Evolutionary conservation across 805 yeast species (phyloP).

Genomic region (Torulaspora microellipsoides): DNA sequence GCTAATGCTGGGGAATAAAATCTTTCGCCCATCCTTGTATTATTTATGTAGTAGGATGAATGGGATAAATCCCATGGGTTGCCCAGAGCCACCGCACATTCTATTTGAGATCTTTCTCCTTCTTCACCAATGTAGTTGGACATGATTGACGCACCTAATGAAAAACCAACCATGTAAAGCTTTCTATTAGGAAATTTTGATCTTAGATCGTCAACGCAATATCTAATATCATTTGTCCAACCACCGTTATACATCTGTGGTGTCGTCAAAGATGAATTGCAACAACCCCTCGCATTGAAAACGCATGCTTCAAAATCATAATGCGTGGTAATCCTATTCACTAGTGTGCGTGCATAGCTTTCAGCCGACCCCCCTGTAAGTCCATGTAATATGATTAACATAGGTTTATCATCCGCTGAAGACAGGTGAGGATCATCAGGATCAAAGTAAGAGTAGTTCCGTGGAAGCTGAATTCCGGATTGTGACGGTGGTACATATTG

Average conservation of each 20-base stretch:
- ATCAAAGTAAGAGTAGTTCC: constrained; percentile 24
- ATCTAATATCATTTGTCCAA: constrained; percentile 66
- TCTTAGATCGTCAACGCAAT: constrained; percentile 48
- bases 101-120: constrained; percentile 41
- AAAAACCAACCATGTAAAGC: constrained; percentile 70
- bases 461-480: constrained; percentile 31
- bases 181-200: constrained; percentile 53
- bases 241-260: constrained; percentile 67
- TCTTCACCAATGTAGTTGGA: constrained; percentile 71
- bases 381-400: constrained; percentile 68
- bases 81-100: constrained; percentile 57
- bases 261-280: constrained; percentile 60
- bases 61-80: constrained; percentile 70
- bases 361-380: constrained; percentile 85
- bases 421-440: constrained; percentile 40
- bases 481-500: constrained; percentile 31
- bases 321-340: constrained; percentile 37
- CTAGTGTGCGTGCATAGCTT: constrained; percentile 60
- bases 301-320: constrained; percentile 60
- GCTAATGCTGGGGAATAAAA: constrained; percentile 52
- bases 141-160: constrained; percentile 72
- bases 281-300: constrained; percentile 73
- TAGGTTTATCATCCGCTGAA: constrained; percentile 45
- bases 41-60: constrained; percentile 43
- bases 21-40: constrained; percentile 40